These are phyloP conservation scores for Pseudogymnoascus sp. DNA, from an alignment of 2,329 filamentous ascomycete species.

Conservation along the genomic window DNA sequence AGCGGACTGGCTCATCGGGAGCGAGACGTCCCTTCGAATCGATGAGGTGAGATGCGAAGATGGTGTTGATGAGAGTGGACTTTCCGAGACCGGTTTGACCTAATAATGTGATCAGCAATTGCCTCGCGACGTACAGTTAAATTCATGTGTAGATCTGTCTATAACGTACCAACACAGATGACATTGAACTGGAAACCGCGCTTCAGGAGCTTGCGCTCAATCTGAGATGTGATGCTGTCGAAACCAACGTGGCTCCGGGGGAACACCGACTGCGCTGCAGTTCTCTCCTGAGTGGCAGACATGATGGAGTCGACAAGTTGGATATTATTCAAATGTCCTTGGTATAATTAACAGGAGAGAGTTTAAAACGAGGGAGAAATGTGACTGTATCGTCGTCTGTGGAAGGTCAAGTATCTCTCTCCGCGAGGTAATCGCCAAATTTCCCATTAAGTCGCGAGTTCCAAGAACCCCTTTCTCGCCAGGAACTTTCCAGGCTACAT, in stretches of 20 bases:
- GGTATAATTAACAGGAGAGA: not conserved
- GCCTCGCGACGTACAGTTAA: constrained; percentile 4
- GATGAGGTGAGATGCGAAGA: constrained; percentile 98
- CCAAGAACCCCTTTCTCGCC: constrained; percentile 10
- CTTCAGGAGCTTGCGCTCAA: constrained; percentile 99
- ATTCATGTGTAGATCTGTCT: not conserved
- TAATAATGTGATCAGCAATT: constrained; percentile 35
- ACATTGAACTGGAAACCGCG: constrained; percentile 99
- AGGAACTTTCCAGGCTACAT: constrained; percentile 10
- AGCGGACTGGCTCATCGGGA: constrained; percentile 87
- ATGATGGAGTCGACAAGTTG: constrained; percentile 18
- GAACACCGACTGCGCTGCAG: constrained; percentile 46
- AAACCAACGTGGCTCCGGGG: constrained; percentile 99
- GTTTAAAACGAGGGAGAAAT: constrained; percentile 4
- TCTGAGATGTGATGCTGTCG: constrained; percentile 99
- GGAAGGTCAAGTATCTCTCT: constrained; percentile 9
- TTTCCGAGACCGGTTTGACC: constrained; percentile 98
- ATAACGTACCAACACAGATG: constrained; percentile 88
- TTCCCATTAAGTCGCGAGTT: constrained; percentile 9
- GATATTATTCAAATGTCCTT: not conserved
- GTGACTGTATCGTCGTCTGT: not conserved
- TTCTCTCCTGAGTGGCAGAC: constrained; percentile 28
- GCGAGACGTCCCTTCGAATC: constrained; percentile 94
- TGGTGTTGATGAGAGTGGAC: constrained; percentile 99
- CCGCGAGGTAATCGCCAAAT: constrained; percentile 10